Conservation (phyloP, 495 filamentous ascomycete species). For the Hyaloscypha variabilis region DNA sequence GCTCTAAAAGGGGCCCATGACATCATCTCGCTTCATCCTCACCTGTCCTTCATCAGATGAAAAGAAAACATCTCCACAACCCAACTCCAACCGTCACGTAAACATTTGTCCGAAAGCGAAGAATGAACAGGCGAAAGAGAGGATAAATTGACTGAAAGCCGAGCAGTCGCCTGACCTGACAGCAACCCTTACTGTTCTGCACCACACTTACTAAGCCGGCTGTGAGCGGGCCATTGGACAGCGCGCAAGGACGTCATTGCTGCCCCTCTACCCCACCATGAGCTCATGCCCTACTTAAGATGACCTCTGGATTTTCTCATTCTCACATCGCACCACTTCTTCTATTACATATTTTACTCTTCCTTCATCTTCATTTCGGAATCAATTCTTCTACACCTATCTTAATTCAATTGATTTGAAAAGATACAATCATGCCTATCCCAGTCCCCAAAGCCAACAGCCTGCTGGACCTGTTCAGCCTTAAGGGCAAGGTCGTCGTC, state of each 20-base stretch:
- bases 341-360: background rate
- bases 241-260: background rate
- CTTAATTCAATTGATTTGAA: background rate
- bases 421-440: conserved; percentile 50
- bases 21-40: too few species aligned
- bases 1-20: too few species aligned
- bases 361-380: background rate
- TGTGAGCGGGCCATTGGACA: background rate
- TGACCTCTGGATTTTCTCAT: background rate
- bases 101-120: too few species aligned
- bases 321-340: background rate
- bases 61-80: too few species aligned
- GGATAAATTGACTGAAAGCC: too few species aligned
- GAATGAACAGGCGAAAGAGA: too few species aligned
- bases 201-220: background rate
- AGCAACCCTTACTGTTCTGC: too few species aligned
- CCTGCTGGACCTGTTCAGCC: conserved; percentile 66
- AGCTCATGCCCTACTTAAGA: conserved; percentile 20
- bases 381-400: background rate
- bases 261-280: conserved; percentile 26
- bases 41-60: too few species aligned
- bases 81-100: too few species aligned
- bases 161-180: too few species aligned
- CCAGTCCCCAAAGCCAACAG: conserved; percentile 56
- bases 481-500: conserved; percentile 75